These are phyloP conservation scores for Paratinospora sagittata DNA, from an alignment of 164 flowering plant species.

Conservation along the genomic window DNA sequence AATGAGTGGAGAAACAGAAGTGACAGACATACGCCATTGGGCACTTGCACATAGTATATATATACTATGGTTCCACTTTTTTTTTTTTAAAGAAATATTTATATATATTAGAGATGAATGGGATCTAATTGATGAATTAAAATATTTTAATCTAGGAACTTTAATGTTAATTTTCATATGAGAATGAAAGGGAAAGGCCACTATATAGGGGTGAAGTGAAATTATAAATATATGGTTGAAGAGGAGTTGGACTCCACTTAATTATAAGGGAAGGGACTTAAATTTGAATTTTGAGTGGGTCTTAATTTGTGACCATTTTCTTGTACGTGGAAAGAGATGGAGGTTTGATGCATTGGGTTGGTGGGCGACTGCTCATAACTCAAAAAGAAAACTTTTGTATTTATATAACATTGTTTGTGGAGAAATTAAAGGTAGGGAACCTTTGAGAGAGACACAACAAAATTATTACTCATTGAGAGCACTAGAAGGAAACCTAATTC, in stretches of 20 bases:
- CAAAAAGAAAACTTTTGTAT: not conserved
- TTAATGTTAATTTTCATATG: not conserved
- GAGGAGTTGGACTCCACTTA: conserved; percentile 84
- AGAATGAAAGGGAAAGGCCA: conserved; percentile 48
- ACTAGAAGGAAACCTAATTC: not conserved
- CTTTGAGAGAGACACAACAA: not conserved
- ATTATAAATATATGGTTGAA: conserved; percentile 35
- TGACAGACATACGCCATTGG: conserved; percentile 25
- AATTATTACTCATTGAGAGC: not conserved
- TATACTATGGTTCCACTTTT: not conserved
- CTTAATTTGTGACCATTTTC: conserved; percentile 33
- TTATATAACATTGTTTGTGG: not conserved
- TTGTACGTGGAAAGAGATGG: conserved; percentile 50
- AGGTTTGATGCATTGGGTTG: not conserved
- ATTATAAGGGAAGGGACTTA: conserved; percentile 2
- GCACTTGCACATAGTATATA: conserved; percentile 1
- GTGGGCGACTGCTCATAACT: not conserved
- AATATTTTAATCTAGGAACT: not conserved
- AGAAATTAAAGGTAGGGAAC: not conserved
- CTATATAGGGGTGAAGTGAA: conserved; percentile 15
- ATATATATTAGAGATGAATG: not conserved
- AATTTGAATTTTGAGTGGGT: conserved; percentile 30
- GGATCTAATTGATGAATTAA: not conserved
- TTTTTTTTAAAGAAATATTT: too few relatives aligned
- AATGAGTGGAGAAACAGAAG: conserved; percentile 21